A percentile compares a stretch with the other conserved stretches of the same genome.
phyloP scores from a whole-genome alignment of 2,329 filamentous ascomycete species.

The Niveomyces coronatus region DNA sequence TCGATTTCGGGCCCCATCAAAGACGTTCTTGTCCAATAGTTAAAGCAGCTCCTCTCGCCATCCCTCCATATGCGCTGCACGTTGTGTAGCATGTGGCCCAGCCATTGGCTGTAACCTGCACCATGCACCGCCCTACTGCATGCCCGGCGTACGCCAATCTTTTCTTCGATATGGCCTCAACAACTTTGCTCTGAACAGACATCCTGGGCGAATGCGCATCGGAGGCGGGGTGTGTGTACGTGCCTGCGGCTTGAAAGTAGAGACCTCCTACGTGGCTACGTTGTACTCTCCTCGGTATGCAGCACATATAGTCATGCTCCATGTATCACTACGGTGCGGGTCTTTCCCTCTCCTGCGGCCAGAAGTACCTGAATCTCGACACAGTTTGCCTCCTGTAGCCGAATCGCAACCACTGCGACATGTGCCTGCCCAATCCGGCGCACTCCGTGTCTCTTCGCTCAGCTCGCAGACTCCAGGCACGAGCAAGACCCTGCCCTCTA shows the following conservation, averaged over 20 bases:
- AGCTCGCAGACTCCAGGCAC: conserved; percentile 10
- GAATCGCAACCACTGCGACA: background rate
- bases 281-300: conserved; percentile 1
- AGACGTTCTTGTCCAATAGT: background rate
- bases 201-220: background rate
- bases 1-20: conserved; percentile 4
- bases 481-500: conserved; percentile 5
- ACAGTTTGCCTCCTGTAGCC: background rate
- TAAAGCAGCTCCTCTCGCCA: conserved; percentile 1
- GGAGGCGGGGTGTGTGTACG: conserved; percentile 3
- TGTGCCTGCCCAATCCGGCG: background rate
- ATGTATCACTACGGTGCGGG: conserved; percentile 3
- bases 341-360: background rate
- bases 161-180: background rate
- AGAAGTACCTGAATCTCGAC: background rate
- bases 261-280: background rate
- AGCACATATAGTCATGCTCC: too few relatives aligned
- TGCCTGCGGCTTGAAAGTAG: background rate
- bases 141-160: background rate
- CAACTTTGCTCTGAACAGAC: background rate
- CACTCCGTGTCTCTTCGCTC: conserved; percentile 5
- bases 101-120: too few relatives aligned
- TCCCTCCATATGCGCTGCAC: conserved; percentile 12
- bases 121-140: conserved; percentile 17
- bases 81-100: conserved; percentile 29